Evolutionary conservation across 371 early-diverging fungal genomes (phyloP), one percentile per base, ranked within the genome.

Genomic region (Mortierella sp.): DNA sequence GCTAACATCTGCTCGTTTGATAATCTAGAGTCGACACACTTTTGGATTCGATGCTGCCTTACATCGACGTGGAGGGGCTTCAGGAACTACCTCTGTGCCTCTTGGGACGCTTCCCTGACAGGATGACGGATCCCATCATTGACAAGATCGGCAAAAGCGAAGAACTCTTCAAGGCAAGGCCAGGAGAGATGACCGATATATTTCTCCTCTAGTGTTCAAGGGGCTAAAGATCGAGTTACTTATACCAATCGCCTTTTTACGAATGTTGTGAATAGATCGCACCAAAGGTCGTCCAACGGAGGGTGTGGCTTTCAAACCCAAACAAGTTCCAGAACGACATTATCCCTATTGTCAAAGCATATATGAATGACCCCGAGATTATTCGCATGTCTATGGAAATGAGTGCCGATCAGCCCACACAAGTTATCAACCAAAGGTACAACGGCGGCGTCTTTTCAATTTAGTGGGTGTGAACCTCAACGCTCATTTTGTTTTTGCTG

Each of bases 21-120:
- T 44, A 21, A 73, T 46, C 48, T 81, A 92, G 92, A 64, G 91
- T 91, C 71, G 77, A 88, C 46, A 87, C 89, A 11, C 81, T 93
- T 0, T 88, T 93, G 53, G 82, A 82, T 19, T 84, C 88, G 24
- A 91, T 91, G 43, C 81, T 90, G 69, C 90, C 90, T 24, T 93
- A 93, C 73, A 90, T 95, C 44, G 86, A 88, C 31, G 86, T 91
- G 0, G 89, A 91, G 5, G 81, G 89, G 8, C 90, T 95, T 84
- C 94, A 92, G 71, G 89, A 92, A 16, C 89, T 95, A 31, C 94
- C 95, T 19, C 90, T 95, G 82, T 87, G 92, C 13, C 88, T 95
- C 8, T 81, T 95, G 40, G 88, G 89, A 28, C 90, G 90, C 59
- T 91, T 90, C 71, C 93, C 92, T 10, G 81, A 76, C 43, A 80